Base-by-base conservation (phyloP, 352 stramenopile genomes). In the Aphanomyces stellatus region DNA sequence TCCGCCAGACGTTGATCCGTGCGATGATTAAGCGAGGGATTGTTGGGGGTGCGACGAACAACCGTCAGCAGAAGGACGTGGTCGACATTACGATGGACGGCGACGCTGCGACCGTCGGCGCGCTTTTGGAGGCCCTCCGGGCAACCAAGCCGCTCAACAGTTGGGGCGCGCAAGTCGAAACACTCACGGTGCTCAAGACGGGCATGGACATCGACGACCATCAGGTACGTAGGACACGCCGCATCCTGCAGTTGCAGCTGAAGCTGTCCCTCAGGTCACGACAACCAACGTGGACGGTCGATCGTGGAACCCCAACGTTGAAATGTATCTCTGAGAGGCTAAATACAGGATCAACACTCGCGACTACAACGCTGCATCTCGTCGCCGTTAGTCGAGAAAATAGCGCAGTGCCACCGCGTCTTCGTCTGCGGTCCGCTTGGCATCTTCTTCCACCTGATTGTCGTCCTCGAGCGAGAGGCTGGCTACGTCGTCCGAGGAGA, bases 1-100 rank as follows among this genome's bases (percentile, higher is more conserved):
- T 92, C 69, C 81, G 83, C 0, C 78, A 92, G 69, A 92, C 83
- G 11, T 64, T 89, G 33, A 88, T 92, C 72, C 80, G 81, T 42
- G 83, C 81, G 64, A 89, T 89, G 80, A 72, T 78, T 53, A 88
- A 85, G 73, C 79, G 80, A 48, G 76, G 71, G 27, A 67, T 92
- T 19, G 57, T 62, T 42, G 81, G 83, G 37, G 81, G 83, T 62
- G 81, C 83, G 42, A 85, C 80, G 27, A 92, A 92, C 71, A 79
- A 89, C 63, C 75, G 71, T 25, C 62, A 61, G 37, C 79, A 89
- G 63, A 82, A 71, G 37, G 71, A 71, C 46, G 71, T 89, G 22
- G 83, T 92, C 56, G 76, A 81, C 37, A 51, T 92, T 43, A 92
- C 81, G 25, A 43, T 92, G 31, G 62, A 73, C 13, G 83, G 80